phyloP scores from a whole-genome alignment of 2,329 filamentous ascomycete genomes.

The Chrysoporthe puriensis region DNA sequence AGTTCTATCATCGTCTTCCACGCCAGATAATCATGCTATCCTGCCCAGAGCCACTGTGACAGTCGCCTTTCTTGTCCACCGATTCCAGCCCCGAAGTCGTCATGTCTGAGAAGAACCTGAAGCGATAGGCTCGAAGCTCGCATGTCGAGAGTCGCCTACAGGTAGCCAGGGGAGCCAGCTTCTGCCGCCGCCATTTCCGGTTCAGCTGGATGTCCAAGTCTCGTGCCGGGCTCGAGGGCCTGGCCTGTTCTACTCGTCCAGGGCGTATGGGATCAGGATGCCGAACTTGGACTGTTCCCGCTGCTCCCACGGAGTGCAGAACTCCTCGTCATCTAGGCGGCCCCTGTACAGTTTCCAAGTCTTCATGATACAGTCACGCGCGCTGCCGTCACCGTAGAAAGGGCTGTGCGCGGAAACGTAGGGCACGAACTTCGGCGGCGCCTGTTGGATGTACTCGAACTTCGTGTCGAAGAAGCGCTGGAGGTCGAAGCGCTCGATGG shows the following conservation, averaged over 20 bases:
- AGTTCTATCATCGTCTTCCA: not conserved
- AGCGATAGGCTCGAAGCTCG: not conserved
- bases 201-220: not conserved
- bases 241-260: not conserved
- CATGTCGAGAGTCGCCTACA: not conserved
- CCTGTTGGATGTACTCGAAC: slow-evolving; percentile 22
- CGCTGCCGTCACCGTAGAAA: not conserved
- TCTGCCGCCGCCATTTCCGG: not conserved
- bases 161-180: not conserved
- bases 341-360: slow-evolving; percentile 5
- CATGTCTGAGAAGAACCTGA: not conserved
- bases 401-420: not conserved
- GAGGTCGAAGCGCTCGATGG: not conserved
- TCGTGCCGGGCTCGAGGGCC: not conserved
- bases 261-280: slow-evolving; percentile 4
- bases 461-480: slow-evolving; percentile 17
- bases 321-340: not conserved
- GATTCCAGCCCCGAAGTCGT: too few species aligned
- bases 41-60: not conserved
- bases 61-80: too few species aligned
- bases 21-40: not conserved
- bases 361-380: slow-evolving; percentile 13
- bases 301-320: not conserved
- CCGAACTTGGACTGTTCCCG: slow-evolving; percentile 15
- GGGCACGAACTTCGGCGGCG: not conserved